These are phyloP conservation scores for Colletotrichum limetticola DNA, from an alignment of 2,329 filamentous ascomycete genomes.

Conservation along the genomic window DNA sequence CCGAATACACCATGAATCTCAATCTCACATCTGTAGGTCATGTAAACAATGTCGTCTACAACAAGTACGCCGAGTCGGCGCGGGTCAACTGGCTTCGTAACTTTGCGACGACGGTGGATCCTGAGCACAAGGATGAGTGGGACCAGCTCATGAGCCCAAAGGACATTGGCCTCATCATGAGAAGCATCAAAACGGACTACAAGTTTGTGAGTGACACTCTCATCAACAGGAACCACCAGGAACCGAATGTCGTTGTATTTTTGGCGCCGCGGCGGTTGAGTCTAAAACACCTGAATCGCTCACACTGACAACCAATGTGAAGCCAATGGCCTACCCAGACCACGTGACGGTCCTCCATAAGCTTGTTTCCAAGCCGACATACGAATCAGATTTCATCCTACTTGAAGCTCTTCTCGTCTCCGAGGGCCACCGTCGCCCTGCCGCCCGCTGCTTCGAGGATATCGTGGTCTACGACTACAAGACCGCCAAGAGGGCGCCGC, in stretches of 20 bases:
- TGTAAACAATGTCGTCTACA: conserved; percentile 89
- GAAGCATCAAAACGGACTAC: conserved; percentile 83
- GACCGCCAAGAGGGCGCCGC: conserved; percentile 46
- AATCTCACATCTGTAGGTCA: conserved; percentile 56
- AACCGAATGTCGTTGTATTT: neutral
- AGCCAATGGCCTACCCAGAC: conserved; percentile 89
- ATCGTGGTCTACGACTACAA: conserved; percentile 78
- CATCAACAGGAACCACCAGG: neutral
- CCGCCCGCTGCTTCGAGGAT: conserved; percentile 81
- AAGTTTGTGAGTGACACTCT: conserved; percentile 78
- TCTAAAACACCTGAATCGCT: neutral
- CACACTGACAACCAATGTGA: conserved; percentile 8
- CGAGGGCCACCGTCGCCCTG: conserved; percentile 76
- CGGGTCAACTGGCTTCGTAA: conserved; percentile 83
- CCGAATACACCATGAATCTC: conserved; percentile 4
- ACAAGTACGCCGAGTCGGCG: conserved; percentile 84
- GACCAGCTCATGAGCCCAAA: conserved; percentile 73
- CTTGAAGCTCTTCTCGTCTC: conserved; percentile 76
- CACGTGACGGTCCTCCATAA: conserved; percentile 86
- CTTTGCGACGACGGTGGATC: conserved; percentile 72
- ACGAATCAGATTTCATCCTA: conserved; percentile 60
- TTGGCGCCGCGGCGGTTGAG: neutral
- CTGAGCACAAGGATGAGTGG: conserved; percentile 72
- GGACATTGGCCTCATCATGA: conserved; percentile 79
- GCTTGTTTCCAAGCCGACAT: conserved; percentile 64